These are phyloP conservation scores for Exutisphaerella laricina DNA, from an alignment of 2,329 filamentous ascomycete species.

Conservation along the genomic window DNA sequence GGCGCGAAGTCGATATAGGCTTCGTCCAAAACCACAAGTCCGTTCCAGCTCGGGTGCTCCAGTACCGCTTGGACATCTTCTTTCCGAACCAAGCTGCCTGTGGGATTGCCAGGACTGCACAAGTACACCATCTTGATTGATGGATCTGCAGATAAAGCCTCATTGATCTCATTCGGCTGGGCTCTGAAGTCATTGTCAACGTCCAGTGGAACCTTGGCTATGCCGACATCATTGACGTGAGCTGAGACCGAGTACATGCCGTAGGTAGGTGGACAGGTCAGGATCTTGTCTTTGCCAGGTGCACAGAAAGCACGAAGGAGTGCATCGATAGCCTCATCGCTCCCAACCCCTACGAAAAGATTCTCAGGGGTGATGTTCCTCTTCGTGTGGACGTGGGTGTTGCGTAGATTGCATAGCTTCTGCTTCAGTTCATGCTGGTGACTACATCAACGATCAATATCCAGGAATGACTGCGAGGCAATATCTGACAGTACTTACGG, in stretches of 20 bases:
- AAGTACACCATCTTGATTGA: conserved; percentile 85
- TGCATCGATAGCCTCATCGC: conserved; percentile 94
- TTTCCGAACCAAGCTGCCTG: conserved; percentile 71
- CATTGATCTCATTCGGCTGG: conserved; percentile 63
- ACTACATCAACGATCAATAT: conserved; percentile 32
- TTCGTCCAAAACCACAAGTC: conserved; percentile 87
- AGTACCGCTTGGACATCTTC: conserved; percentile 67
- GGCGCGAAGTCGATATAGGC: conserved; percentile 94
- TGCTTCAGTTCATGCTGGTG: conserved; percentile 86
- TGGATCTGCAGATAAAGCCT: conserved; percentile 56
- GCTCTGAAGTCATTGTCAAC: conserved; percentile 67
- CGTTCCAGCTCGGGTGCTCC: conserved; percentile 89
- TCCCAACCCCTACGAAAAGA: conserved; percentile 91
- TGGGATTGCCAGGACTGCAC: conserved; percentile 94
- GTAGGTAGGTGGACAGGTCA: conserved; percentile 94
- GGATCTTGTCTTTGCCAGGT: conserved; percentile 80
- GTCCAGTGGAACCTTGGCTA: conserved; percentile 80
- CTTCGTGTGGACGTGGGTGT: conserved; percentile 72
- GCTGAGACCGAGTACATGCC: conserved; percentile 97
- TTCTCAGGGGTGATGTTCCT: conserved; percentile 71
- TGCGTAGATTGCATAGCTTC: conserved; percentile 78
- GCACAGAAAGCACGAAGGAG: conserved; percentile 89
- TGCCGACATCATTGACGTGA: conserved; percentile 82
- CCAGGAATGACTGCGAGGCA: conserved; percentile 8
- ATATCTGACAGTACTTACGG: conserved; percentile 47